Evolutionary conservation across 2,329 filamentous ascomycete species (phyloP).

Genomic region (Phialocephala subalpina): DNA sequence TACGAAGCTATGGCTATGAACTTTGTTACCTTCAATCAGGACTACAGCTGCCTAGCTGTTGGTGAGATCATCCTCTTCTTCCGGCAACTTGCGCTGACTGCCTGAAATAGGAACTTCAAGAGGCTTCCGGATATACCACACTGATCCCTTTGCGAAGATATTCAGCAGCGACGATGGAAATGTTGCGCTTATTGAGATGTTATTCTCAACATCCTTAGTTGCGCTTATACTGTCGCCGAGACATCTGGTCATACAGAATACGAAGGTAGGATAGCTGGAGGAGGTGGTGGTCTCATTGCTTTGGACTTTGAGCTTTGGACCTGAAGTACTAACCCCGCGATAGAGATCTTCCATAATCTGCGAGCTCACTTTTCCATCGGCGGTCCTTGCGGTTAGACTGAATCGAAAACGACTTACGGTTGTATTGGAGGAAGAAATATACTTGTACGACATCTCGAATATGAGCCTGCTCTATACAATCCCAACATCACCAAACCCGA

Average conservation of each 20-base stretch:
- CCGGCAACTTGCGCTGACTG: constrained; percentile 6
- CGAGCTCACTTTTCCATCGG: constrained; percentile 98
- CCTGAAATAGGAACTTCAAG: constrained; percentile 78
- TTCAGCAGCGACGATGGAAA: constrained; percentile 96
- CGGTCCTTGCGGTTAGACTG: constrained; percentile 89
- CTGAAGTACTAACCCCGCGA: constrained; percentile 21
- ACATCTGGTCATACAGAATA: constrained; percentile 95
- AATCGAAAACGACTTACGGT: constrained; percentile 95
- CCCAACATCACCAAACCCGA: constrained; percentile 91
- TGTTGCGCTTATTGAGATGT: constrained; percentile 96
- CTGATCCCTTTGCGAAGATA: constrained; percentile 93
- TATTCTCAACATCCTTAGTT: constrained; percentile 97
- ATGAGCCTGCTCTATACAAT: constrained; percentile 96
- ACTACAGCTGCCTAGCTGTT: constrained; percentile 96
- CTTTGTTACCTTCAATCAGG: constrained; percentile 99
- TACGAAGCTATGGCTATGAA: constrained; percentile 77
- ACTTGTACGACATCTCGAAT: constrained; percentile 98
- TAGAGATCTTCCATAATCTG: constrained; percentile 85
- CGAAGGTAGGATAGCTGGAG: constrained; percentile 68
- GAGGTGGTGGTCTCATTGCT: not conserved
- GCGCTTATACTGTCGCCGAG: constrained; percentile 92
- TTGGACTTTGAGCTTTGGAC: not conserved
- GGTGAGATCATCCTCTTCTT: constrained; percentile 61
- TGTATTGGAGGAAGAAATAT: constrained; percentile 94
- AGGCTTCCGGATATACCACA: constrained; percentile 96